Base-by-base conservation (phyloP, 805 yeast genomes). In the Metschnikowia similis region DNA sequence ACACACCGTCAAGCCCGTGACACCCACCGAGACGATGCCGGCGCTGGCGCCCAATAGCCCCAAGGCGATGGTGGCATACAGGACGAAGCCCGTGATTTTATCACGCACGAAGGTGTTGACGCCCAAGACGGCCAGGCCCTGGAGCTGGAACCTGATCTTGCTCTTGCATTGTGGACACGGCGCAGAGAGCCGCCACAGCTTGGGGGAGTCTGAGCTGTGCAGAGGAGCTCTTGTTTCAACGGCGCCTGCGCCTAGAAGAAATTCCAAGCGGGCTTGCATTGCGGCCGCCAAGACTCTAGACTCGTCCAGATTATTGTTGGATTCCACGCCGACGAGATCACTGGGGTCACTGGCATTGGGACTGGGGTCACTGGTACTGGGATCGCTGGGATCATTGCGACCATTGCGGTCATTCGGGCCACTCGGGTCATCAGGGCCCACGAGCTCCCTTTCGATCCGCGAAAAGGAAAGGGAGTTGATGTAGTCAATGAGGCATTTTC, bases 111-210 rank as follows among this genome's bases (percentile, higher is more conserved):
- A 48, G 6, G 60, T 44, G 14, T 56, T 53, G n/a, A 63, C 30
- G 1, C 65, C 48, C 29, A 73, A 50, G 7, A 67, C 35, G 8
- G 57, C 42, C 35, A 71, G 69, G 30, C 63, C 49, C 48, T 60
- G 59, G 66, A 71, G 63, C 31, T 61, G 54, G 54, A 73, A 71
- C 8, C 60, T 50, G 41, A 73, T 66, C 28, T 65, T 63, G 27
- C 60, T 56, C 48, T 71, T 71, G 51, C 77, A 73, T 51, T 73
- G 77, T 3, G 77, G 76, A 49, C 77, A 73, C 6, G 67, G 57
- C 6, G 72, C 67, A 31, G 66, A 47, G 9, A 55, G 51, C 3
- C 41, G 35, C 35, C 41, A 35, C 27, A 11, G 46, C 2, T 35
- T 28, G 14, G 16, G 35, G 11, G 38, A 10, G 32, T 8, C 9